These are phyloP conservation scores for Leccinum ochraceum DNA, from an alignment of 768 basidiomycete genomes.

Conservation along the genomic window DNA sequence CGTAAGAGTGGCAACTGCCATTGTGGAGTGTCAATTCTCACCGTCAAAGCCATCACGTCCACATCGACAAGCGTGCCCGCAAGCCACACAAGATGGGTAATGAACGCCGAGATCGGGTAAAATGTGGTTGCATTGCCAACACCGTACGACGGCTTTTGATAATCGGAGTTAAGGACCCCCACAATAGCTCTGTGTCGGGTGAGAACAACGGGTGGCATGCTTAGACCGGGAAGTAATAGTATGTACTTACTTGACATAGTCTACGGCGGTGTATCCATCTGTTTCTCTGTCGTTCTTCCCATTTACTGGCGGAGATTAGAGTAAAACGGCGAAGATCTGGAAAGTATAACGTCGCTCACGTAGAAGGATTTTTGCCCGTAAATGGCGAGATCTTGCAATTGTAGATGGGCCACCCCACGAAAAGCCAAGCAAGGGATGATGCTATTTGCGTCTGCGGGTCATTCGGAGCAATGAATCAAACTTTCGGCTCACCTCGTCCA, in stretches of 20 bases:
- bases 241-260: conserved; percentile 69
- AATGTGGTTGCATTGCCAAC: conserved; percentile 59
- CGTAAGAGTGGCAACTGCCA: conserved; percentile 1
- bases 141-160: conserved; percentile 51
- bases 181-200: conserved; percentile 56
- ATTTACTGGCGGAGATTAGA: conserved; percentile 62
- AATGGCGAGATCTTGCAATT: conserved; percentile 70
- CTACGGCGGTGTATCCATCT: conserved; percentile 75
- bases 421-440: conserved; percentile 92
- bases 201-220: conserved; percentile 7
- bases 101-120: conserved; percentile 76
- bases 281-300: conserved; percentile 89
- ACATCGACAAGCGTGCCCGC: conserved; percentile 62
- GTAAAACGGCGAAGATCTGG: background rate
- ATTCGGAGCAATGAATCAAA: conserved; percentile 9
- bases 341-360: conserved; percentile 47
- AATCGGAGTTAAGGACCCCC: conserved; percentile 64
- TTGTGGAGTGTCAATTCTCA: conserved; percentile 41
- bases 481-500: conserved; percentile 75
- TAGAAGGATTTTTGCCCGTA: conserved; percentile 83
- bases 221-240: conserved; percentile 18
- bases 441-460: conserved; percentile 37
- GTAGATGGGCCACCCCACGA: conserved; percentile 66
- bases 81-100: conserved; percentile 84
- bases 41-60: conserved; percentile 60